phyloP scores from a whole-genome alignment of 768 basidiomycete species.

The Lentinula aciculospora region DNA sequence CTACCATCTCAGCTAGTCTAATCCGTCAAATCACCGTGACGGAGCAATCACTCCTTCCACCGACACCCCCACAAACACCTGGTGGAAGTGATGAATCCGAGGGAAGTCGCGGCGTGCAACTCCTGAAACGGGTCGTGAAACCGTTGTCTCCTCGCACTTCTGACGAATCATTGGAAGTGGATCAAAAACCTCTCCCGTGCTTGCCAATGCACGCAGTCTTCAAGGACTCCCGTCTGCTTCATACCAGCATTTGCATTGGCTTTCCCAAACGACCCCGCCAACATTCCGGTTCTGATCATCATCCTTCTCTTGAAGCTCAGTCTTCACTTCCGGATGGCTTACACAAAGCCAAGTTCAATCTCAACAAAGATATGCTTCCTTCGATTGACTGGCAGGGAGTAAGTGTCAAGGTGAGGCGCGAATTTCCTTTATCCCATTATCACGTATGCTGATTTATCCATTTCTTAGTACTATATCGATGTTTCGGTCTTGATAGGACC shows the following conservation, averaged over 20 bases:
- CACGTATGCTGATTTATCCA: not conserved
- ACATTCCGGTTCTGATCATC: slow-evolving; percentile 29
- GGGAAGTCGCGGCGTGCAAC: slow-evolving; percentile 20
- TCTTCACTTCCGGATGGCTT: slow-evolving; percentile 61
- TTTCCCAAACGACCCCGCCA: slow-evolving; percentile 66
- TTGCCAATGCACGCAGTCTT: slow-evolving; percentile 33
- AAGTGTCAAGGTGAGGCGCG: slow-evolving; percentile 52
- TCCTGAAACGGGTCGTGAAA: slow-evolving; percentile 28
- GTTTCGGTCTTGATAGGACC: slow-evolving; percentile 61
- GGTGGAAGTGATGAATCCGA: slow-evolving; percentile 36
- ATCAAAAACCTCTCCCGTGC: slow-evolving; percentile 37
- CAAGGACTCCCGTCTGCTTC: slow-evolving; percentile 38
- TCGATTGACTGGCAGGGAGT: slow-evolving; percentile 63
- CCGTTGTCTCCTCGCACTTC: slow-evolving; percentile 20
- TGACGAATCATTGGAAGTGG: slow-evolving; percentile 17
- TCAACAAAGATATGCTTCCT: slow-evolving; percentile 57
- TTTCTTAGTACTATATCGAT: slow-evolving; percentile 63
- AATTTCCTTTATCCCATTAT: not conserved
- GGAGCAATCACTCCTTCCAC: slow-evolving; percentile 32
- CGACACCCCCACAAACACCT: slow-evolving; percentile 46
- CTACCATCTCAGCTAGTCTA: slow-evolving; percentile 64
- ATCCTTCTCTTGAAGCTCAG: slow-evolving; percentile 41
- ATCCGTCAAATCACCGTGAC: slow-evolving; percentile 54
- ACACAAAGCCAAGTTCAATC: slow-evolving; percentile 49
- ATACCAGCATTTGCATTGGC: slow-evolving; percentile 53